phyloP scores from a whole-genome alignment of 192 early-diverging fungal species.

The Hyaloraphidium curvatum region DNA sequence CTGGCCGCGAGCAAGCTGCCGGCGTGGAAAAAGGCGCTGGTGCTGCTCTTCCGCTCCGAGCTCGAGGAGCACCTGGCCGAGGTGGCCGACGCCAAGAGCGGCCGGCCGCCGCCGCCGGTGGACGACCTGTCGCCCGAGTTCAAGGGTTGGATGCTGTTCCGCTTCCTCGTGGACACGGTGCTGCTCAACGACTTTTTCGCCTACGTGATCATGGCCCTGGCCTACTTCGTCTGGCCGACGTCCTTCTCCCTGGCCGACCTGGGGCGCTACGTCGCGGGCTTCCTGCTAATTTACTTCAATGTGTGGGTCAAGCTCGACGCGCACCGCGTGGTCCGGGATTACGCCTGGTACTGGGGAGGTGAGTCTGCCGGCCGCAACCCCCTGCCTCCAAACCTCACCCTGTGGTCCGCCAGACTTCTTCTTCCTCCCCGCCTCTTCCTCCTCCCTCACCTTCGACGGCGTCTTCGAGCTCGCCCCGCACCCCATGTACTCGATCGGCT shows the following conservation, averaged over 20 bases:
- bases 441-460: conserved; percentile 78
- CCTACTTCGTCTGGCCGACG: conserved; percentile 56
- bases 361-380: no score
- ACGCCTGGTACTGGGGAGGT: conserved; percentile 57
- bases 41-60: conserved; percentile 9
- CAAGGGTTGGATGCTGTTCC: conserved; percentile 90
- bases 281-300: conserved; percentile 69
- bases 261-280: conserved; percentile 57
- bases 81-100: not conserved
- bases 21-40: not conserved
- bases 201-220: conserved; percentile 63
- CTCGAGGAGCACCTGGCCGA: conserved; percentile 60
- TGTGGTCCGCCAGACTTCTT: no score
- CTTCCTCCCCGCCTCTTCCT: conserved; percentile 63
- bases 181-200: conserved; percentile 81
- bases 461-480: conserved; percentile 95
- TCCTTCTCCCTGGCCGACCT: conserved; percentile 36
- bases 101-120: not conserved
- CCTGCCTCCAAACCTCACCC: no score
- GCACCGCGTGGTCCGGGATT: conserved; percentile 88
- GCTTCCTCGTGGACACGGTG: conserved; percentile 79
- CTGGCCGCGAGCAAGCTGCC: conserved; percentile 25
- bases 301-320: conserved; percentile 94
- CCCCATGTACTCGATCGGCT: conserved; percentile 98
- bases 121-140: conserved; percentile 76